Evolutionary conservation across 2,329 filamentous ascomycete genomes (phyloP).

Genomic region (Penicillium sclerotiorum): DNA sequence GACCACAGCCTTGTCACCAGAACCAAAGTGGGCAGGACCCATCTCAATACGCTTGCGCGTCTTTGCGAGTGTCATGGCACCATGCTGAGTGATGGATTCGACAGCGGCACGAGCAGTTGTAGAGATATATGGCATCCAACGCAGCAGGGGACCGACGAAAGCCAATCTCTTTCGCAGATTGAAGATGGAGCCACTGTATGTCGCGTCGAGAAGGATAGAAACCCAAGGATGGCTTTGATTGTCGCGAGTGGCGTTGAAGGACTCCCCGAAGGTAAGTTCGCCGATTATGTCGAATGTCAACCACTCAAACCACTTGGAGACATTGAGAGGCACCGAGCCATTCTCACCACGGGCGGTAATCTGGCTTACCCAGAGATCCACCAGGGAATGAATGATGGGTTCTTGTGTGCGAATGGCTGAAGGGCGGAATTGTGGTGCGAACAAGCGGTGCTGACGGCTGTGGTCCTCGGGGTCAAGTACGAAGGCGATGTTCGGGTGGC

Average conservation of each 20-base stretch:
- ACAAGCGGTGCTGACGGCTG: not conserved
- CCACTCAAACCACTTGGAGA: constrained; percentile 1
- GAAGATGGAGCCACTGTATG: not conserved
- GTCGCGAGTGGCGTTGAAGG: not conserved
- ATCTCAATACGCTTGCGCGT: not conserved
- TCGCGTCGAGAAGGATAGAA: constrained; percentile 2
- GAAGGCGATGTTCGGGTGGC: constrained; percentile 1
- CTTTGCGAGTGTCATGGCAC: constrained; percentile 1
- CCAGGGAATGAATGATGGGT: not conserved
- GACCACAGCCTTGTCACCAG: not conserved
- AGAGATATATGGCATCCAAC: constrained; percentile 2
- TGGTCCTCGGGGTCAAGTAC: not conserved
- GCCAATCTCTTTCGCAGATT: not conserved
- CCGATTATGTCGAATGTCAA: not conserved
- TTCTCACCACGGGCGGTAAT: not conserved
- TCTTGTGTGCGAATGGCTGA: not conserved
- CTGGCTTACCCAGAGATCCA: not conserved
- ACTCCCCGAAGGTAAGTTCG: not conserved
- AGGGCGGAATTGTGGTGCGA: not conserved
- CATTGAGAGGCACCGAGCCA: not conserved
- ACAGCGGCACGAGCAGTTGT: not conserved
- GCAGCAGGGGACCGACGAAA: not conserved
- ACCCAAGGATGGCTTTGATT: constrained; percentile 3
- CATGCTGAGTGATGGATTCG: not conserved
- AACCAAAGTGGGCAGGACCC: not conserved